These are phyloP conservation scores for Curvularia spicifera DNA, from an alignment of 2,329 filamentous ascomycete species.

Conservation along the genomic window DNA sequence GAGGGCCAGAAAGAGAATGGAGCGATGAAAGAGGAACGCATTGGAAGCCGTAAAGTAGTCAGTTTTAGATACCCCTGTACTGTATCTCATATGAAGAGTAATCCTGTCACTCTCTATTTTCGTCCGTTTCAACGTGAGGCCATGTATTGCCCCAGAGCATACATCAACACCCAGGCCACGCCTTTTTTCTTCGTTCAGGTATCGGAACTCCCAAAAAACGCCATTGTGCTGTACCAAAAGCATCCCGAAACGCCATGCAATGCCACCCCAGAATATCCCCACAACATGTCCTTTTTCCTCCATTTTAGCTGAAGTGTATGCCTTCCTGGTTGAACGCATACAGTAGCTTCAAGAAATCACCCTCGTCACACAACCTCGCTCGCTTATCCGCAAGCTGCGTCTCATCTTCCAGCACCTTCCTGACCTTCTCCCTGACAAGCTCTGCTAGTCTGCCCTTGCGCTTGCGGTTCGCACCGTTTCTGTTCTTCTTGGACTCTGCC, in stretches of 20 bases:
- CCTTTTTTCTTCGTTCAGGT: conserved; percentile 1
- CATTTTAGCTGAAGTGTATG: conserved; percentile 80
- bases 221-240: background rate
- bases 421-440: conserved; percentile 84
- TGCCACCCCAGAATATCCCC: background rate
- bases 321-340: conserved; percentile 88
- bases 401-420: conserved; percentile 80
- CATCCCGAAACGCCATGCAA: conserved; percentile 11
- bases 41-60: background rate
- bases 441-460: conserved; percentile 81
- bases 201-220: background rate
- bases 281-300: background rate
- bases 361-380: conserved; percentile 87
- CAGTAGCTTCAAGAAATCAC: conserved; percentile 83
- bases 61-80: conserved; percentile 14
- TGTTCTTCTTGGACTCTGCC: conserved; percentile 49
- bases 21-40: background rate
- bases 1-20: background rate
- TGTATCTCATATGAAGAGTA: conserved; percentile 10
- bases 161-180: background rate
- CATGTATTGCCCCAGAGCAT: background rate
- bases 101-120: conserved; percentile 5
- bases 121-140: background rate
- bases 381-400: conserved; percentile 82
- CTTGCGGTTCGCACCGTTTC: conserved; percentile 64